Percentiles rank a stretch among this genome's conserved stretches.
Conservation (phyloP, 2,329 filamentous ascomycete genomes). For the Paraphaeosphaeria sporulosa region DNA sequence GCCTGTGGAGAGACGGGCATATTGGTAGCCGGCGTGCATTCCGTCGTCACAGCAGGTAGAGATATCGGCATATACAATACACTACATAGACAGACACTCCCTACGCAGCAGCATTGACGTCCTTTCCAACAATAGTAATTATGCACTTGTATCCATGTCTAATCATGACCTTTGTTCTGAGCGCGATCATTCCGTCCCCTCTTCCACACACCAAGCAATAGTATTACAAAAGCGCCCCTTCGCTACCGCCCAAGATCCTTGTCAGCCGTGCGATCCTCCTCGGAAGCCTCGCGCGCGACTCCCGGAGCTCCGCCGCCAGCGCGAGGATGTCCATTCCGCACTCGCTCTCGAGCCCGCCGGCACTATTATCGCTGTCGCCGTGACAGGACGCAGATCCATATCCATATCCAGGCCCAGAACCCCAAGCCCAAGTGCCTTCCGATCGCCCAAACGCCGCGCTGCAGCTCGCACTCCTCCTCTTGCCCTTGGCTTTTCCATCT, state of each 20-base stretch:
- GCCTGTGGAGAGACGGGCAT: background rate
- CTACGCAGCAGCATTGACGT: too few species aligned
- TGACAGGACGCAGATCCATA: background rate
- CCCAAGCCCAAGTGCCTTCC: background rate
- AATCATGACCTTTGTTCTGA: background rate
- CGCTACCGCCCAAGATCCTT: background rate
- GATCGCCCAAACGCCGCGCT: constrained; percentile 8
- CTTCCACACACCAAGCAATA: background rate
- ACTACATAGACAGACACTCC: too few species aligned
- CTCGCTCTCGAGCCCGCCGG: background rate
- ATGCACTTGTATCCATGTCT: background rate
- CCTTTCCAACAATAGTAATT: background rate
- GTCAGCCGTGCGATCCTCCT: background rate
- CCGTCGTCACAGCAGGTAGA: background rate
- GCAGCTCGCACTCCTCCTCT: constrained; percentile 4
- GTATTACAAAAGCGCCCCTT: constrained; percentile 1
- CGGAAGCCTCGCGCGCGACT: background rate
- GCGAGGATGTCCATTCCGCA: background rate
- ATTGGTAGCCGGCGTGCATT: background rate
- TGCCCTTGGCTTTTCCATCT: too few species aligned
- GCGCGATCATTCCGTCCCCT: background rate
- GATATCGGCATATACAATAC: background rate
- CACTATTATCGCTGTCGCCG: background rate
- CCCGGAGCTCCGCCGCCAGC: constrained; percentile 3
- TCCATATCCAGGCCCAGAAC: background rate